Percentiles rank a stretch among this genome's conserved stretches.
These are phyloP conservation scores for Guyanaporus albipodus DNA, from an alignment of 768 basidiomycete genomes.

Conservation along the genomic window DNA sequence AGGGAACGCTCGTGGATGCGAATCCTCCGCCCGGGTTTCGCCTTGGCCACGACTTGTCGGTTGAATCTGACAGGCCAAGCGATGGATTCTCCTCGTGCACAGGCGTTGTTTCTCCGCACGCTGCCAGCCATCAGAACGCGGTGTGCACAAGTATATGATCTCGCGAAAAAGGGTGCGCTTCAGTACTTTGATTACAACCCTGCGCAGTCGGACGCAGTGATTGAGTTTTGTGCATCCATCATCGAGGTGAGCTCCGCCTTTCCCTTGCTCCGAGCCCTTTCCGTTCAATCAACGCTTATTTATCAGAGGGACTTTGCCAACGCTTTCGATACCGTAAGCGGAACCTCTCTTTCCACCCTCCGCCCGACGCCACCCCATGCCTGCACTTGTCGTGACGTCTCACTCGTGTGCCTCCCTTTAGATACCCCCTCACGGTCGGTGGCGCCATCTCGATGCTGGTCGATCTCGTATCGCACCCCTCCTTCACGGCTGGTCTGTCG, in stretches of 20 bases:
- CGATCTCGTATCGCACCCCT: constrained; percentile 59
- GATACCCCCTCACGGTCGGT: constrained; percentile 87
- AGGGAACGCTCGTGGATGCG: background rate
- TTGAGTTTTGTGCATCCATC: constrained; percentile 69
- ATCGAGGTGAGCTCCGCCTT: constrained; percentile 55
- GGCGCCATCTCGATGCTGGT: constrained; percentile 82
- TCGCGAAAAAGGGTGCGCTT: constrained; percentile 70
- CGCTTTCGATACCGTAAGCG: constrained; percentile 56
- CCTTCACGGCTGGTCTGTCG: constrained; percentile 50
- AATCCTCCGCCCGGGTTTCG: background rate
- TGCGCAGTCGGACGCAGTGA: constrained; percentile 64
- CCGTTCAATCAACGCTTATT: background rate
- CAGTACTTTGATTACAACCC: constrained; percentile 86
- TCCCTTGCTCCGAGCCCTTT: background rate
- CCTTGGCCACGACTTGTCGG: background rate
- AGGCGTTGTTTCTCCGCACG: constrained; percentile 71
- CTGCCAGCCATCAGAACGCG: constrained; percentile 88
- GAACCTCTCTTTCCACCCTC: constrained; percentile 7
- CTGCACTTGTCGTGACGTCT: background rate
- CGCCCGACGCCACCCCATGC: background rate
- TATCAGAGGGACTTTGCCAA: constrained; percentile 75
- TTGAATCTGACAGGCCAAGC: too few species aligned
- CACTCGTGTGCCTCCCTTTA: constrained; percentile 30
- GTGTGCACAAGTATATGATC: constrained; percentile 71
- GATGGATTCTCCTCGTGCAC: constrained; percentile 15